Conservation (phyloP, 177 flowering plant genomes). For the Telopea speciosissima region DNA sequence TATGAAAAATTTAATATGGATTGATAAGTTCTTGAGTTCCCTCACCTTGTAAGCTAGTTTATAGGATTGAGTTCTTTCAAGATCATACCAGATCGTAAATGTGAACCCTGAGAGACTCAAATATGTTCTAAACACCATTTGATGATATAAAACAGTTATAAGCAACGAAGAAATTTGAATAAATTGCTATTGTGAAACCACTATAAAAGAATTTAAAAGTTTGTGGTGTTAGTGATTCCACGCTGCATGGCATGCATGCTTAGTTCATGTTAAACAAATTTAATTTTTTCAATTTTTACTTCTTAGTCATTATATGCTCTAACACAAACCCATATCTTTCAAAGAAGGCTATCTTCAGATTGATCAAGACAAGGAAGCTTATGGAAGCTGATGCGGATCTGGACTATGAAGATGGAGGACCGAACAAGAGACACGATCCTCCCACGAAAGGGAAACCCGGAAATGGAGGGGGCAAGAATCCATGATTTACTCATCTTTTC, state of each 20-base stretch:
- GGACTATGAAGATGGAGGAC: slow-evolving; percentile 60
- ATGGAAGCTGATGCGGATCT: slow-evolving; percentile 17
- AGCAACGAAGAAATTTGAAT: no score
- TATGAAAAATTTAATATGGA: no score
- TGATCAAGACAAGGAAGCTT: slow-evolving; percentile 40
- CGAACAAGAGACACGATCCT: slow-evolving; percentile 58
- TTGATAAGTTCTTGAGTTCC: no score
- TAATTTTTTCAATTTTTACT: neutral
- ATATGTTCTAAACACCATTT: no score
- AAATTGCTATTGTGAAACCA: no score
- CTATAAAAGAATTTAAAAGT: no score
- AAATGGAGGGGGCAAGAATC: slow-evolving; percentile 25
- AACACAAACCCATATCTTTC: slow-evolving; percentile 2
- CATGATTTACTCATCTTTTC: slow-evolving; percentile 7
- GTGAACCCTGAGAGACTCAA: no score
- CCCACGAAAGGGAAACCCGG: slow-evolving; percentile 40
- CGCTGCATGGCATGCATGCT: neutral
- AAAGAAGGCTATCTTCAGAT: slow-evolving; percentile 11
- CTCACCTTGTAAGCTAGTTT: no score
- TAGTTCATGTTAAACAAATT: no score
- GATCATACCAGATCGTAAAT: no score
- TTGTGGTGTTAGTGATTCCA: neutral
- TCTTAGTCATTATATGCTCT: slow-evolving; percentile 6
- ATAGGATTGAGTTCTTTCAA: no score
- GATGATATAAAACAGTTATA: no score